phyloP scores from a whole-genome alignment of 2,329 filamentous ascomycete genomes.

The Alternaria sp. region DNA sequence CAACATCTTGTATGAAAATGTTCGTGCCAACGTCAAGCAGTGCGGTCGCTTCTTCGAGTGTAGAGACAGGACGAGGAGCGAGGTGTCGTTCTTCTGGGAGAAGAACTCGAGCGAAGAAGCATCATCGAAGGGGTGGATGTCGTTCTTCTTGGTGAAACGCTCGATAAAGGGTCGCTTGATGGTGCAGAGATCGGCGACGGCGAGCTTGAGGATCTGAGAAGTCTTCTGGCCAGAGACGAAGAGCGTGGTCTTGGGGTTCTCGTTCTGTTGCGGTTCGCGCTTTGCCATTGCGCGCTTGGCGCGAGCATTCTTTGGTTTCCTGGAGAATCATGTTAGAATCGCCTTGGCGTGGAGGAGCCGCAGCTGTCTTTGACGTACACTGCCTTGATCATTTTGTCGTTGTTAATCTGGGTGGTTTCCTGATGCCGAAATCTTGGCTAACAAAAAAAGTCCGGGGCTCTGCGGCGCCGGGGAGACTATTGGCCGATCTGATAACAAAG shows the following conservation, averaged over 20 bases:
- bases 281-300: conserved; percentile 95
- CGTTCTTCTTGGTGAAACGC: conserved; percentile 97
- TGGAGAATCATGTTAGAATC: conserved; percentile 39
- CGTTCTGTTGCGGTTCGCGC: conserved; percentile 85
- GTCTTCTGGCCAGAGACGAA: conserved; percentile 89
- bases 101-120: conserved; percentile 91
- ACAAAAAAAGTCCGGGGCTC: conserved; percentile 21
- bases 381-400: conserved; percentile 42
- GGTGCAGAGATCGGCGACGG: conserved; percentile 83
- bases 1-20: conserved; percentile 85
- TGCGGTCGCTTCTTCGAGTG: conserved; percentile 97
- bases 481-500: conserved; percentile 22
- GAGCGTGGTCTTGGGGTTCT: conserved; percentile 90
- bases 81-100: conserved; percentile 93
- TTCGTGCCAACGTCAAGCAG: conserved; percentile 81
- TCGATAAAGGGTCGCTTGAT: conserved; percentile 85
- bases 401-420: conserved; percentile 18
- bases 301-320: conserved; percentile 81
- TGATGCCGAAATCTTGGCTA: conserved; percentile 34
- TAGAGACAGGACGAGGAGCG: conserved; percentile 82
- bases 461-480: conserved; percentile 20
- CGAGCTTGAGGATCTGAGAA: conserved; percentile 82
- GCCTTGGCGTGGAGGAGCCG: fast-evolving
- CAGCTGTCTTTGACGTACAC: conserved; percentile 30
- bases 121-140: conserved; percentile 94